Evolutionary conservation across 2,329 filamentous ascomycete genomes (phyloP).

Genomic region (Bipolaris sorokiniana): DNA sequence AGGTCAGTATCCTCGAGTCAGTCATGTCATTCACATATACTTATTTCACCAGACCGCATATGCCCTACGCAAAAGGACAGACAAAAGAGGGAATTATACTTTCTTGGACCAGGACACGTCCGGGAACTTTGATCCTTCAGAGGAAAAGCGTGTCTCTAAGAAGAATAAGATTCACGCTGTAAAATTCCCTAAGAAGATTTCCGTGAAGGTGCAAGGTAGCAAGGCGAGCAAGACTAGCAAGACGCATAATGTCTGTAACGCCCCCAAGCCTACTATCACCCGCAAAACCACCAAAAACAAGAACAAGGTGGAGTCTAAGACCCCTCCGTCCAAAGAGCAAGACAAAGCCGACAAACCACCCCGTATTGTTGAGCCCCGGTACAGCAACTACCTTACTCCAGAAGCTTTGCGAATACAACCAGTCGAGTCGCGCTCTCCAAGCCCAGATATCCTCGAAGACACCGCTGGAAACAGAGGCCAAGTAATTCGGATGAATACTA

Average conservation of each 20-base stretch:
- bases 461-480: slow-evolving; percentile 31
- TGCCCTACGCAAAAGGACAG: slow-evolving; percentile 32
- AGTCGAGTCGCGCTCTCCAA: slow-evolving; percentile 20
- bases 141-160: slow-evolving; percentile 18
- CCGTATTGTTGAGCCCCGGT: background rate
- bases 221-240: slow-evolving; percentile 3
- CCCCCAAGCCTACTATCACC: no score
- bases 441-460: slow-evolving; percentile 39
- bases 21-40: background rate
- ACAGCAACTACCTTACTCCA: slow-evolving; percentile 17
- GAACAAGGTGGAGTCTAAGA: no score
- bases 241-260: no score
- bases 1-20: background rate
- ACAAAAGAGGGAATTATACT: slow-evolving; percentile 27
- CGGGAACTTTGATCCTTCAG: slow-evolving; percentile 45
- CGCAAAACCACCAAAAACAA: no score
- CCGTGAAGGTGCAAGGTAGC: slow-evolving; percentile 25
- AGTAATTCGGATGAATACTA: slow-evolving; percentile 45
- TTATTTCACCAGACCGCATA: slow-evolving; percentile 25
- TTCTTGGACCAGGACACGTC: slow-evolving; percentile 49
- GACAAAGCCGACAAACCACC: slow-evolving; percentile 1
- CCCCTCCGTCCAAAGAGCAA: background rate
- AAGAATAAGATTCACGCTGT: slow-evolving; percentile 12
- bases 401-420: slow-evolving; percentile 17
- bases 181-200: slow-evolving; percentile 22